A percentile compares a stretch with the other conserved stretches of the same genome.
Evolutionary conservation across 805 yeast species (phyloP).

Genomic region (Teunomyces stri): DNA sequence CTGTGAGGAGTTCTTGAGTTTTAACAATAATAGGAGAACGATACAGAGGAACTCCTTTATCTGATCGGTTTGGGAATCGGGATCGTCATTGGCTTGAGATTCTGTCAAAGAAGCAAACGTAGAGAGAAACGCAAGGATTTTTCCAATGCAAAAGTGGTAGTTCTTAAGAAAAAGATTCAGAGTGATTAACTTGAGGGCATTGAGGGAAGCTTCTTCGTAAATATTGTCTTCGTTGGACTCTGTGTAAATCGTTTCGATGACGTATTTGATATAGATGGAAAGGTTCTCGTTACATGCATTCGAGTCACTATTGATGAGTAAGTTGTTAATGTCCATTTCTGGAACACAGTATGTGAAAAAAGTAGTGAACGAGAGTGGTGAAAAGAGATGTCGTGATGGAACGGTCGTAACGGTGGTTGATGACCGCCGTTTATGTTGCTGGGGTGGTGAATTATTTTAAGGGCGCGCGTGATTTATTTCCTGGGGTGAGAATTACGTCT

Average conservation of each 20-base stretch:
- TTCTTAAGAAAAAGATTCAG: constrained; percentile 41
- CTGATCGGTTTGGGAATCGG: constrained; percentile 17
- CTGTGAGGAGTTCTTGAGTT: constrained; percentile 21
- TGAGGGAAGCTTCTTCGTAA: constrained; percentile 31
- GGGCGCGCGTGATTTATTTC: background rate
- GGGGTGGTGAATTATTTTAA: background rate
- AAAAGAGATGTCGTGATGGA: background rate
- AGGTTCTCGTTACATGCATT: constrained; percentile 39
- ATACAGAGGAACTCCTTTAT: constrained; percentile 37
- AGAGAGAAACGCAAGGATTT: constrained; percentile 31
- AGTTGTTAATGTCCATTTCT: background rate
- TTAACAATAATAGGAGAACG: constrained; percentile 30
- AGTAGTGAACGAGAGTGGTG: background rate
- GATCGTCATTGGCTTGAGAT: constrained; percentile 3
- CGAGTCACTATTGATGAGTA: constrained; percentile 34
- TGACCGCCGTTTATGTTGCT: background rate
- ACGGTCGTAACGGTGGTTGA: background rate
- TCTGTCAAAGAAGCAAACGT: constrained; percentile 21
- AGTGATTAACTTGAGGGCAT: constrained; percentile 33
- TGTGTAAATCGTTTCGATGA: constrained; percentile 29
- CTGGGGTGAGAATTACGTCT: background rate
- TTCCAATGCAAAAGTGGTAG: constrained; percentile 35
- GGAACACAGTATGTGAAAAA: background rate
- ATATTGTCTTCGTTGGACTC: constrained; percentile 9
- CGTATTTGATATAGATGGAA: constrained; percentile 30